Percentiles rank a stretch among this genome's conserved stretches.
Evolutionary conservation across 495 filamentous ascomycete genomes (phyloP).

Genomic region (Chaetomium tenue): DNA sequence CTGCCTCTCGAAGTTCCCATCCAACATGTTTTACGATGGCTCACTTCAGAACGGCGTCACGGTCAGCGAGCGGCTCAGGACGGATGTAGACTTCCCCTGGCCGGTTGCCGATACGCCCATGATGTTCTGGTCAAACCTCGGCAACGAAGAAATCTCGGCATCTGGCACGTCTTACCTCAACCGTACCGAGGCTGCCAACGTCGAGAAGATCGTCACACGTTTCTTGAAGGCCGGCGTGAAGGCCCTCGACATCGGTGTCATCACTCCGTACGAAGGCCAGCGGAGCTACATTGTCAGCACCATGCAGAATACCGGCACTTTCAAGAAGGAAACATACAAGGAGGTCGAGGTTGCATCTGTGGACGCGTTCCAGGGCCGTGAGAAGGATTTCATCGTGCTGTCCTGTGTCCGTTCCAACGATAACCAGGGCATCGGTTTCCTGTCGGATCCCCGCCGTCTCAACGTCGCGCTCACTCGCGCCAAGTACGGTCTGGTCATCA

Average conservation of each 20-base stretch:
- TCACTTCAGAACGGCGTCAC: constrained; percentile 97
- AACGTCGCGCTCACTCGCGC: constrained; percentile 98
- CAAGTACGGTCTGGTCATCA: constrained; percentile 92
- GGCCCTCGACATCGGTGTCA: constrained; percentile 89
- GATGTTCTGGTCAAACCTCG: constrained; percentile 99
- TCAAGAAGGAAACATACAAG: constrained; percentile 98
- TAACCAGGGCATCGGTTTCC: constrained; percentile 98
- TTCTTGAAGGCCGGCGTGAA: constrained; percentile 99
- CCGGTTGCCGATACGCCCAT: constrained; percentile 90
- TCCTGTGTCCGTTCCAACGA: constrained; percentile 99
- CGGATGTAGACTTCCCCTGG: constrained; percentile 98
- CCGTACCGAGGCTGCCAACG: constrained; percentile 92
- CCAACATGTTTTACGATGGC: constrained; percentile 99
- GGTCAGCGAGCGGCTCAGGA: constrained; percentile 78
- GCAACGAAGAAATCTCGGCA: constrained; percentile 96
- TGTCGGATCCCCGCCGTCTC: constrained; percentile 95
- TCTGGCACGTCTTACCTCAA: constrained; percentile 98
- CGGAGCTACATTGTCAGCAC: constrained; percentile 97
- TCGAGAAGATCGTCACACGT: constrained; percentile 95
- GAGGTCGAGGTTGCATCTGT: constrained; percentile 98
- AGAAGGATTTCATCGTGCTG: constrained; percentile 98
- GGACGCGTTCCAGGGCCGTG: constrained; percentile 97
- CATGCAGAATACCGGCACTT: constrained; percentile 95
- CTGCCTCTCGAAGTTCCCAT: constrained; percentile 95
- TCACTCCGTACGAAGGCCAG: constrained; percentile 98